phyloP scores from a whole-genome alignment of 1,284 basidiomycete species.

The Ustilago cynodontis region DNA sequence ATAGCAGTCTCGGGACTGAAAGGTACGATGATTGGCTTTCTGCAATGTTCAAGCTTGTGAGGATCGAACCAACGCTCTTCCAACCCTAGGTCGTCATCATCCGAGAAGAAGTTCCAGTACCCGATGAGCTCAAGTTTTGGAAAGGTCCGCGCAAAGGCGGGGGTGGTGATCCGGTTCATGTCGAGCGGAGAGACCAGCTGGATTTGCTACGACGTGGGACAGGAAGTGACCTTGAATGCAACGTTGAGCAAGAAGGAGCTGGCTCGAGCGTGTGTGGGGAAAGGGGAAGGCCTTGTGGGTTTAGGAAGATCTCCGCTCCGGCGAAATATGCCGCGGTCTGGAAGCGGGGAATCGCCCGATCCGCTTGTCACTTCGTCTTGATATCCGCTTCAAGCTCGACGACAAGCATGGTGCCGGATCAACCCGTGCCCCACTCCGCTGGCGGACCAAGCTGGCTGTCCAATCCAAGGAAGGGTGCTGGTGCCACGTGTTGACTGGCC shows the following conservation, averaged over 20 bases:
- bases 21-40: constrained; percentile 29
- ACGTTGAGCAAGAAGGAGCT: not conserved
- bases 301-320: not conserved
- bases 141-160: constrained; percentile 7
- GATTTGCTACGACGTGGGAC: no score
- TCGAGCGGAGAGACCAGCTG: not conserved
- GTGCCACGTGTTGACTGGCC: no score
- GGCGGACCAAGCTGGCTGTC: no score
- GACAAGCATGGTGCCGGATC: no score
- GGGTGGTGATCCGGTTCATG: constrained; percentile 3
- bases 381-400: no score
- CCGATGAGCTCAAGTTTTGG: constrained; percentile 16
- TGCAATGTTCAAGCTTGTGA: not conserved
- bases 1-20: constrained; percentile 28
- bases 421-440: no score
- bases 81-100: constrained; percentile 39
- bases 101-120: constrained; percentile 34
- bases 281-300: not conserved
- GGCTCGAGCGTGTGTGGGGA: constrained; percentile 8
- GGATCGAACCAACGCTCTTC: constrained; percentile 26
- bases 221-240: not conserved
- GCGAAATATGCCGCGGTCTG: constrained; percentile 3
- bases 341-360: not conserved
- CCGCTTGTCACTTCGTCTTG: no score
- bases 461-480: no score